Conservation (phyloP, 148 eudicot genomes). For the Pharnaceum exiguum region DNA sequence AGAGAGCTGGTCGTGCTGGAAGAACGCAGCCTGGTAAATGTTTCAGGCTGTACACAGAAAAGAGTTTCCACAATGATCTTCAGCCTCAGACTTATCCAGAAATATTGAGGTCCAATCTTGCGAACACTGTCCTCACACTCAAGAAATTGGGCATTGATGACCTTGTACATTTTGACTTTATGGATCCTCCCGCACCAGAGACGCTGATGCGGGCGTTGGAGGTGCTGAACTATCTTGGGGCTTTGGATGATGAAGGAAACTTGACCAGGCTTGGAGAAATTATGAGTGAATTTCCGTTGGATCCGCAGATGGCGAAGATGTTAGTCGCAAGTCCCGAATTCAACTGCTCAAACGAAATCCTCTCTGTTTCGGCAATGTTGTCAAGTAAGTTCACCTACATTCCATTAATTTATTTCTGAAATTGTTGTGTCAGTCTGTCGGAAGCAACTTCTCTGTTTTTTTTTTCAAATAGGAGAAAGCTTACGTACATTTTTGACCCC, state of each 20-base stretch:
- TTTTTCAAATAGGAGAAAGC: no score
- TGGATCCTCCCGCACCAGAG: constrained; percentile 96
- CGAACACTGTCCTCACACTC: constrained; percentile 78
- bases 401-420: neutral
- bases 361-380: constrained; percentile 92
- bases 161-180: constrained; percentile 89
- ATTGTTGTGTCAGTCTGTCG: constrained; percentile 5
- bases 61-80: constrained; percentile 73
- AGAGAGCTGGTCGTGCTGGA: constrained; percentile 80
- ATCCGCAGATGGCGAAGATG: constrained; percentile 90
- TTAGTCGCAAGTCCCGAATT: constrained; percentile 74
- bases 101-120: constrained; percentile 78
- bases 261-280: constrained; percentile 70
- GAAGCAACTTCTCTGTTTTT: no score
- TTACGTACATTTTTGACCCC: no score
- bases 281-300: constrained; percentile 85
- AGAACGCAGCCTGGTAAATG: constrained; percentile 78
- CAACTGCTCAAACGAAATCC: constrained; percentile 78
- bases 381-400: constrained; percentile 42
- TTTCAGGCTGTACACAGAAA: constrained; percentile 69
- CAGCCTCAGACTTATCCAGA: constrained; percentile 89
- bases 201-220: constrained; percentile 86
- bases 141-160: constrained; percentile 92
- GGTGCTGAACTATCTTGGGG: constrained; percentile 80
- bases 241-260: constrained; percentile 84